These are phyloP conservation scores for Apiospora kogelbergensis DNA, from an alignment of 2,329 filamentous ascomycete genomes.

Conservation along the genomic window DNA sequence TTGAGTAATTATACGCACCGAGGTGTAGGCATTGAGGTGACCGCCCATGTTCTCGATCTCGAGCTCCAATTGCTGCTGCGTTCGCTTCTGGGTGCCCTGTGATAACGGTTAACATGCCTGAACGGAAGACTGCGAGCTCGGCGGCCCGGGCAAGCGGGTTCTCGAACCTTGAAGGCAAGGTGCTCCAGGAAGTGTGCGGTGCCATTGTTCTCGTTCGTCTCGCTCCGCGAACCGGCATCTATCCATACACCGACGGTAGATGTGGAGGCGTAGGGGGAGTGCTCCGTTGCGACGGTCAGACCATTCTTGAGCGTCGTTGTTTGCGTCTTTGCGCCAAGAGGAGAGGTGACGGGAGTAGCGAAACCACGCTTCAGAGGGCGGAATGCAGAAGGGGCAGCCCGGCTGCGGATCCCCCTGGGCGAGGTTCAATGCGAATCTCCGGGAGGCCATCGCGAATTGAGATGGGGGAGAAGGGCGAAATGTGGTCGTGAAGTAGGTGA, in stretches of 20 bases:
- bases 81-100: constrained; percentile 88
- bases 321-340: constrained; percentile 77
- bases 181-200: constrained; percentile 99
- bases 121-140: neutral
- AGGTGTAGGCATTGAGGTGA: constrained; percentile 99
- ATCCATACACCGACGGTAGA: constrained; percentile 99
- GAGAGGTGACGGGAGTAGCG: constrained; percentile 73
- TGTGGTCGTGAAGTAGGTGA: constrained; percentile 25
- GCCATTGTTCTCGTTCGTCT: constrained; percentile 98
- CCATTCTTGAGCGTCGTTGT: constrained; percentile 96
- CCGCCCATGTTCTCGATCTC: constrained; percentile 99
- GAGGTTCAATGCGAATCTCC: constrained; percentile 94
- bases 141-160: neutral
- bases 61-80: constrained; percentile 95
- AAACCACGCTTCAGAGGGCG: constrained; percentile 81
- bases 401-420: constrained; percentile 86
- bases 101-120: constrained; percentile 18
- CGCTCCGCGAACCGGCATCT: constrained; percentile 95
- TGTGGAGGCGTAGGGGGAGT: constrained; percentile 97
- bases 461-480: constrained; percentile 44
- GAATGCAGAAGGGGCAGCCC: constrained; percentile 78
- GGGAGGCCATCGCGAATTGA: constrained; percentile 75
- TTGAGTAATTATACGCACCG: constrained; percentile 60
- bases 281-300: constrained; percentile 96
- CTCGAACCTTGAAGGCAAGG: constrained; percentile 93